These are phyloP conservation scores for Auricularia sp. DNA, from an alignment of 768 basidiomycete species.

Conservation along the genomic window DNA sequence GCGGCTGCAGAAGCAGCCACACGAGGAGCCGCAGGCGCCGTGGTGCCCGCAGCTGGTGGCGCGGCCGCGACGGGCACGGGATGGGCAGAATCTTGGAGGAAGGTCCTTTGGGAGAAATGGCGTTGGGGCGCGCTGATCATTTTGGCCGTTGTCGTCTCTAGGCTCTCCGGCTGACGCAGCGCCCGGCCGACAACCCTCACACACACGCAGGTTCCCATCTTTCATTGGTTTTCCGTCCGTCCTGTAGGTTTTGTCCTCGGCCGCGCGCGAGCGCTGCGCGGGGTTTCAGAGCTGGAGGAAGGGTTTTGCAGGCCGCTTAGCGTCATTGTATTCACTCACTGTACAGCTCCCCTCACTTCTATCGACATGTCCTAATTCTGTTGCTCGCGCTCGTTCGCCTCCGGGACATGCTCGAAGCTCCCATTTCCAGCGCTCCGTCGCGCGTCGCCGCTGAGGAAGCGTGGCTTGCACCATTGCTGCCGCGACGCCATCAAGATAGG, in stretches of 20 bases:
- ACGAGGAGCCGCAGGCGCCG: conserved; percentile 15
- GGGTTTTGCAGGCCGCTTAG: neutral
- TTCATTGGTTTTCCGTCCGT: neutral
- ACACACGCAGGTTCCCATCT: neutral
- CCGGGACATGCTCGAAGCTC: no score
- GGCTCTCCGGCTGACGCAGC: conserved; percentile 36
- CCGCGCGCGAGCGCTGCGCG: neutral
- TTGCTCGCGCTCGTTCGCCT: neutral
- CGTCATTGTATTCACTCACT: neutral
- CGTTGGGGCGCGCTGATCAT: conserved; percentile 71
- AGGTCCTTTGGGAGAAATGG: conserved; percentile 76
- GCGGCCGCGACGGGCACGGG: conserved; percentile 25
- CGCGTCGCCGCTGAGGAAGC: neutral
- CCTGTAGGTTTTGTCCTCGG: neutral
- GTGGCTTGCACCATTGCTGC: neutral
- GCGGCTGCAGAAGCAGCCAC: conserved; percentile 10
- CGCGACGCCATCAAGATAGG: no score
- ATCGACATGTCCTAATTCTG: neutral
- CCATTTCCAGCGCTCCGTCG: neutral
- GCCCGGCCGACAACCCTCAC: neutral
- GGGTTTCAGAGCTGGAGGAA: neutral
- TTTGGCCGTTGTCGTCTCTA: conserved; percentile 66
- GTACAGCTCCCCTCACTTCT: neutral
- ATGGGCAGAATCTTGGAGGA: conserved; percentile 53
- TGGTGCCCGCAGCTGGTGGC: conserved; percentile 12